These are phyloP conservation scores for Dipodascopsis tothii DNA, from an alignment of 805 yeast genomes.

Conservation along the genomic window DNA sequence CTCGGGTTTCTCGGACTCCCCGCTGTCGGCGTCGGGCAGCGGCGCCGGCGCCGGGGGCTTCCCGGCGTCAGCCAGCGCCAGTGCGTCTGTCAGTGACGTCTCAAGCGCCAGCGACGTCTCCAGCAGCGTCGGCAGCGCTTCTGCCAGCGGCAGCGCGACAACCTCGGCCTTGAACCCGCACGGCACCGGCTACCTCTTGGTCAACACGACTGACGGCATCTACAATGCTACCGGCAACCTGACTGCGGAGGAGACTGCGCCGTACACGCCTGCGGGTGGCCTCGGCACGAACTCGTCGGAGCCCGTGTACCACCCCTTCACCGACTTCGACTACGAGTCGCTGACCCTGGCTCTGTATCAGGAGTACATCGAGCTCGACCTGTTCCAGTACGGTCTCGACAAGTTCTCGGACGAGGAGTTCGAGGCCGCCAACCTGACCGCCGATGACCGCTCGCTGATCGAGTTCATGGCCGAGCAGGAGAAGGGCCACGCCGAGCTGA, in stretches of 20 bases:
- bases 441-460: slow-evolving; percentile 5
- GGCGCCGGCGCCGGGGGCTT: too few relatives aligned
- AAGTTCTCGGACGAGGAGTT: slow-evolving; percentile 6
- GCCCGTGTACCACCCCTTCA: slow-evolving; percentile 9
- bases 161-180: slow-evolving; percentile 3
- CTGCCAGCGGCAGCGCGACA: slow-evolving; percentile 1
- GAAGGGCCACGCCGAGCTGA: slow-evolving; percentile 5
- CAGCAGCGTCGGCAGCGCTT: too few relatives aligned
- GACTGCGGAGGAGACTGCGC: slow-evolving; percentile 4
- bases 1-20: too few relatives aligned
- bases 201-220: background rate
- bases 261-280: slow-evolving; percentile 5
- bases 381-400: slow-evolving; percentile 6
- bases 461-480: slow-evolving; percentile 15
- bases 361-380: slow-evolving; percentile 8
- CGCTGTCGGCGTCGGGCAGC: too few relatives aligned
- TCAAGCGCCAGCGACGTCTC: too few relatives aligned
- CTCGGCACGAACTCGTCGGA: slow-evolving; percentile 1
- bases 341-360: slow-evolving; percentile 7
- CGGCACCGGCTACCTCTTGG: slow-evolving; percentile 4
- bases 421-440: slow-evolving; percentile 3
- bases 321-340: slow-evolving; percentile 12
- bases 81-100: too few relatives aligned
- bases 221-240: slow-evolving; percentile 6
- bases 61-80: too few relatives aligned